Evolutionary conservation across 257 asterid genomes (phyloP).

Genomic region (Solanum gracilifrons): DNA sequence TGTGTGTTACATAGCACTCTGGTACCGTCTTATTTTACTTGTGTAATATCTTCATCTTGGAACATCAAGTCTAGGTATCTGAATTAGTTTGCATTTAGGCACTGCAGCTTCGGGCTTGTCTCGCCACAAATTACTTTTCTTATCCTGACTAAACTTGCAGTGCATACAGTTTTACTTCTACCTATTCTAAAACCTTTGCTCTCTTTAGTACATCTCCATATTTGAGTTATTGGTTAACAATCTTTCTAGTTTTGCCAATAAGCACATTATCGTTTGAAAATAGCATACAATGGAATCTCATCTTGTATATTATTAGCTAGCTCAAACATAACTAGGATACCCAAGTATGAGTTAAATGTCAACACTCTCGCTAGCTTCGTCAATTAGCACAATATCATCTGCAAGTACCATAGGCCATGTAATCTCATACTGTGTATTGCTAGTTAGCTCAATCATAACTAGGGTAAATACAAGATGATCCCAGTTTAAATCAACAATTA

Average conservation of each 20-base stretch:
- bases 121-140: neutral
- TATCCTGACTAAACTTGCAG: neutral
- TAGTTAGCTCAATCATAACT: neutral
- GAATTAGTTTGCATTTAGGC: neutral
- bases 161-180: neutral
- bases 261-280: neutral
- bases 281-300: neutral
- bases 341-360: neutral
- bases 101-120: neutral
- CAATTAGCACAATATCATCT: neutral
- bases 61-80: neutral
- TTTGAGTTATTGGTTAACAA: neutral
- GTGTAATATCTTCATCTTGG: neutral
- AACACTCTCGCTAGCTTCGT: neutral
- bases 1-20: neutral
- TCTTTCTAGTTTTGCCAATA: neutral
- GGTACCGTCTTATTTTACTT: neutral
- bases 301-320: neutral
- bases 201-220: neutral
- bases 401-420: neutral
- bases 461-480: neutral
- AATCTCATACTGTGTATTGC: neutral
- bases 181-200: neutral
- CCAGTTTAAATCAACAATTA: neutral
- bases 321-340: neutral